Percentiles rank a stretch among this genome's conserved stretches.
Evolutionary conservation across 1,139 yeast genomes (phyloP).

Genomic region (Candida gigantensis): DNA sequence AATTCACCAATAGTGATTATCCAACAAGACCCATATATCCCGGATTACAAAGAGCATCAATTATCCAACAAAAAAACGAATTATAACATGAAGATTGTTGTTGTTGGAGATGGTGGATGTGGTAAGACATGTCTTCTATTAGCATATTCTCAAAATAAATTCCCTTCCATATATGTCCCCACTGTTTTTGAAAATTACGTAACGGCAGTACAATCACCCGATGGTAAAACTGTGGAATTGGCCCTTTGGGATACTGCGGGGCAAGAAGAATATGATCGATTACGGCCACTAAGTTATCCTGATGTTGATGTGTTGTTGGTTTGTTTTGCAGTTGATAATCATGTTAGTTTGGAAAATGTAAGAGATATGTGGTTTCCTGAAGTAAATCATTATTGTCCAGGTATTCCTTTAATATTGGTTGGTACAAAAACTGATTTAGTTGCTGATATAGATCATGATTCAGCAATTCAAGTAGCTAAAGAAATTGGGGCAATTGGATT

Average conservation of each 20-base stretch:
- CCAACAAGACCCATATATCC: slow-evolving; percentile 42
- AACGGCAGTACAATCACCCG: slow-evolving; percentile 59
- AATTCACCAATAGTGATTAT: slow-evolving; percentile 32
- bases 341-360: slow-evolving; percentile 68
- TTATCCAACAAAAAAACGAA: slow-evolving; percentile 33
- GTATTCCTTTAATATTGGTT: slow-evolving; percentile 70
- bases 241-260: slow-evolving; percentile 96
- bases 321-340: slow-evolving; percentile 72
- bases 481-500: slow-evolving; percentile 76
- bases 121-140: slow-evolving; percentile 88
- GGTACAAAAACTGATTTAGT: slow-evolving; percentile 77
- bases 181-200: slow-evolving; percentile 87
- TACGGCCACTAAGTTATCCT: slow-evolving; percentile 81
- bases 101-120: slow-evolving; percentile 94
- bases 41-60: slow-evolving; percentile 35
- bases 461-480: slow-evolving; percentile 58
- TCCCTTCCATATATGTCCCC: slow-evolving; percentile 82
- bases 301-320: slow-evolving; percentile 75
- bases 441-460: slow-evolving; percentile 43
- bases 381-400: slow-evolving; percentile 79
- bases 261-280: slow-evolving; percentile 85
- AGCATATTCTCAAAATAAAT: slow-evolving; percentile 76
- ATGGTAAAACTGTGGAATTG: slow-evolving; percentile 56
- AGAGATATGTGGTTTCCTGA: slow-evolving; percentile 88
- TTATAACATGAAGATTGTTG: slow-evolving; percentile 65